A percentile compares a stretch with the other conserved stretches of the same genome.
Evolutionary conservation across 495 filamentous ascomycete genomes (phyloP).

Genomic region (Lepidopterella palustris): DNA sequence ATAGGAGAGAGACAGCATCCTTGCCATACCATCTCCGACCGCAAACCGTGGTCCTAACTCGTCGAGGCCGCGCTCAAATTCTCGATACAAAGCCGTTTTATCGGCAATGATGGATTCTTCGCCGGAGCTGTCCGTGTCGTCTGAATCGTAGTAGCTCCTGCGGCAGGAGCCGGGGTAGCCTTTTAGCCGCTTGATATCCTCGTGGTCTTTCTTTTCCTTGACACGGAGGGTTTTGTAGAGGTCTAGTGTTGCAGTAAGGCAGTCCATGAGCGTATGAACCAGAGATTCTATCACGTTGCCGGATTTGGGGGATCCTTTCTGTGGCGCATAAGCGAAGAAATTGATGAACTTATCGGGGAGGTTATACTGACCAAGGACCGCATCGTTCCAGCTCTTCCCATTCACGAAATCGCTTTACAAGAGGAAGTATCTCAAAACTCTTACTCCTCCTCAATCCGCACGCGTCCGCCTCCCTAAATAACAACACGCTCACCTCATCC

Average conservation of each 20-base stretch:
- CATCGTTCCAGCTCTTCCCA: background rate
- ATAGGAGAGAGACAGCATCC: too few species aligned
- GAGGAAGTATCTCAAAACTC: too few species aligned
- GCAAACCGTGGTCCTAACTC: constrained; percentile 18
- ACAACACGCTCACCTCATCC: background rate
- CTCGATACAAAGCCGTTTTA: constrained; percentile 17
- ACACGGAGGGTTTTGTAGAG: constrained; percentile 13
- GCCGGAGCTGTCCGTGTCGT: constrained; percentile 4
- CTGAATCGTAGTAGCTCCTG: constrained; percentile 3
- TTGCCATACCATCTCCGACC: constrained; percentile 26
- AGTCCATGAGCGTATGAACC: constrained; percentile 16
- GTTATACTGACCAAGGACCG: background rate
- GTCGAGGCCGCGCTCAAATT: constrained; percentile 16
- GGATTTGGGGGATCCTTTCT: background rate
- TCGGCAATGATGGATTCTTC: constrained; percentile 14
- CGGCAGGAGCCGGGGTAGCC: constrained; percentile 15
- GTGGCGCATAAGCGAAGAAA: background rate
- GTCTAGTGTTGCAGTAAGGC: constrained; percentile 22
- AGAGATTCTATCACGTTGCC: constrained; percentile 19
- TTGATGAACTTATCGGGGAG: background rate
- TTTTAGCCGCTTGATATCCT: constrained; percentile 10
- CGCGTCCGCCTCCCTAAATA: too few species aligned
- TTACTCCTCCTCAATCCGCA: too few species aligned
- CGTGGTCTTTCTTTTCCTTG: constrained; percentile 22
- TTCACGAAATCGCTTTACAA: background rate